Conservation (phyloP, 139 green algal species). For the Chlamydomonas sphaeroides region DNA sequence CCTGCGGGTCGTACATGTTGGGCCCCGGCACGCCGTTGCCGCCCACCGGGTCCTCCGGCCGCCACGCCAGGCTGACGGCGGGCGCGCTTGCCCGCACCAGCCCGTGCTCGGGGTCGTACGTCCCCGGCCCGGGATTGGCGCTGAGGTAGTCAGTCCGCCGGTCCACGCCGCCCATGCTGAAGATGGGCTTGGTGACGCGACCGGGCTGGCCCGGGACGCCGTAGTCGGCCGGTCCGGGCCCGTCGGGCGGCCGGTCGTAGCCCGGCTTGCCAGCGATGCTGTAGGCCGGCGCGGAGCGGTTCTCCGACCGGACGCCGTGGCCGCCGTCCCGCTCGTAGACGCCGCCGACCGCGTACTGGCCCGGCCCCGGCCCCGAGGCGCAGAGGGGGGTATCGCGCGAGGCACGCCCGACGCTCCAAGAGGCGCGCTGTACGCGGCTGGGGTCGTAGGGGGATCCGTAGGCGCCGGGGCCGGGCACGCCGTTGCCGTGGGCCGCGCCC, state of each 20-base stretch:
- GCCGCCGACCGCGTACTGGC: neutral
- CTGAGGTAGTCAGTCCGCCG: neutral
- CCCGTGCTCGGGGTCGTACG: neutral
- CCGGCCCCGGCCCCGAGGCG: neutral
- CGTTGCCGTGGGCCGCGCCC: neutral
- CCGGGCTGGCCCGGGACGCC: neutral
- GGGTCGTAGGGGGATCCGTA: slow-evolving; percentile 5
- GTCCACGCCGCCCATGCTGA: slow-evolving; percentile 2
- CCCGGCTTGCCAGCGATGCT: neutral
- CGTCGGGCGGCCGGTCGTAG: neutral
- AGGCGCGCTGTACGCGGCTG: neutral
- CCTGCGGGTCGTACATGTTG: neutral
- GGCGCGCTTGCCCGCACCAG: slow-evolving; percentile 1
- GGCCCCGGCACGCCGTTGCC: slow-evolving; percentile 4
- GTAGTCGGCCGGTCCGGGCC: slow-evolving; percentile 25
- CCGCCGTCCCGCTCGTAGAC: slow-evolving; percentile 9
- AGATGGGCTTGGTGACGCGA: neutral
- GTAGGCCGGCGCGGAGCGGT: slow-evolving; percentile 6
- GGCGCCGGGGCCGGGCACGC: slow-evolving; percentile 27
- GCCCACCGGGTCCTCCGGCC: neutral
- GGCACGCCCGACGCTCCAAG: slow-evolving; percentile 27
- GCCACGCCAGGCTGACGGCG: neutral
- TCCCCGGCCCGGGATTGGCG: slow-evolving; percentile 23
- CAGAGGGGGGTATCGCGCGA: neutral
- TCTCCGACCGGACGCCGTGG: neutral